These are phyloP conservation scores for Datisca glomerata DNA, from an alignment of 306 rosid species.

Conservation along the genomic window DNA sequence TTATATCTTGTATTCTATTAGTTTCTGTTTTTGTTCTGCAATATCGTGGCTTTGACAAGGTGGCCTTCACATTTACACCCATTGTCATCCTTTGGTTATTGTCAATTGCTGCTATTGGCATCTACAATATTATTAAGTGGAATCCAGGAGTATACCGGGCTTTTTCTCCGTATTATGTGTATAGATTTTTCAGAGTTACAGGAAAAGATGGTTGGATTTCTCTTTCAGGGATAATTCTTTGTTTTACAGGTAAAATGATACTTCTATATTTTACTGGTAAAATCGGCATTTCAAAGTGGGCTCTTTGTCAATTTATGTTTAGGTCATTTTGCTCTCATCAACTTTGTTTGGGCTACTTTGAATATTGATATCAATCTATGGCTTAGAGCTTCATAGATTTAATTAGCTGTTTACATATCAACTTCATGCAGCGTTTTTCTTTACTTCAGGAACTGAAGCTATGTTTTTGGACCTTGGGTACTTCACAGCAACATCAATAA, in stretches of 20 bases:
- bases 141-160: conserved; percentile 64
- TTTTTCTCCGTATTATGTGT: conserved; percentile 69
- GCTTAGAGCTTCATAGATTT: neutral
- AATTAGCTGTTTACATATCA: neutral
- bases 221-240: conserved; percentile 68
- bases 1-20: conserved; percentile 50
- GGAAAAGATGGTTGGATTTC: conserved; percentile 72
- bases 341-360: neutral
- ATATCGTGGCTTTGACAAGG: conserved; percentile 70
- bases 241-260: conserved; percentile 49
- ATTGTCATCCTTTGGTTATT: conserved; percentile 64
- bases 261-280: neutral
- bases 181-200: conserved; percentile 50
- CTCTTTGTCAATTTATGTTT: conserved; percentile 9
- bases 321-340: conserved; percentile 7
- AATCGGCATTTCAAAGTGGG: neutral
- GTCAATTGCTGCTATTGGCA: conserved; percentile 43
- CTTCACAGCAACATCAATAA: conserved; percentile 44
- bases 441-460: conserved; percentile 63
- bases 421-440: conserved; percentile 17
- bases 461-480: conserved; percentile 79
- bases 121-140: conserved; percentile 71
- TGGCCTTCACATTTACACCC: conserved; percentile 69
- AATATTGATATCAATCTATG: neutral
- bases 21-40: conserved; percentile 62